Base-by-base conservation (phyloP, 306 rosid genomes). In the Mimosa pudica region DNA sequence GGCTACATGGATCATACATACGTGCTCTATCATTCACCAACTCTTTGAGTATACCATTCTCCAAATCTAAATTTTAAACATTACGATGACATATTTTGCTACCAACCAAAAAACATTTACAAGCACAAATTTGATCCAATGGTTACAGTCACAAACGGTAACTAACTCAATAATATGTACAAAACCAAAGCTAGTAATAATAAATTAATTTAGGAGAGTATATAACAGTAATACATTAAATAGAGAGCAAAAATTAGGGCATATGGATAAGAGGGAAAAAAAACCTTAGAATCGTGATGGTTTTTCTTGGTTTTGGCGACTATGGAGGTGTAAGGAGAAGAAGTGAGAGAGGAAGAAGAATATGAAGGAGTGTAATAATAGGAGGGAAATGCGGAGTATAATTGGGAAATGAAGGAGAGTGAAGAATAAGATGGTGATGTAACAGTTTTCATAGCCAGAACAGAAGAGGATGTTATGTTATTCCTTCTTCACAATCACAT, bases 231-330 rank as follows among this genome's bases (percentile, higher is more conserved):
- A 42, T 11, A 49, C 49, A 73, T 4, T 5, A 57, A 74, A 9
- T 14, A 38, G 41, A 20, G 41, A 11, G 32, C 32, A n/a, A 74
- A 65, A 35, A 5, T 35, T 12, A 11, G 18, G 33, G 47, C 55
- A 32, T 12, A 13, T 4, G 33, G 16, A 8, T 11, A 17, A 42
- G 6, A 30, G 32, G 8, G 8, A 4, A 0, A 51, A 73, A 18
- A 77, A 58, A 69, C 77, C 87, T 83, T 71, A 14, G 72, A 49
- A 42, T 75, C 24, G 0, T 61, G 74, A 47, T 32, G 41, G 8
- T 82, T 73, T 77, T 83, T 86, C 78, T 79, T 86, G 87, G 70
- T 81, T 49, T 77, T 75, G 78, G 87, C 87, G 2, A 77, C 77
- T 10, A 78, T 30, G 16, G 84, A 11, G 3, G 24, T 78, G 78